Evolutionary conservation across 164 flowering plant species (phyloP).

Genomic region (Warburgia ugandensis): DNA sequence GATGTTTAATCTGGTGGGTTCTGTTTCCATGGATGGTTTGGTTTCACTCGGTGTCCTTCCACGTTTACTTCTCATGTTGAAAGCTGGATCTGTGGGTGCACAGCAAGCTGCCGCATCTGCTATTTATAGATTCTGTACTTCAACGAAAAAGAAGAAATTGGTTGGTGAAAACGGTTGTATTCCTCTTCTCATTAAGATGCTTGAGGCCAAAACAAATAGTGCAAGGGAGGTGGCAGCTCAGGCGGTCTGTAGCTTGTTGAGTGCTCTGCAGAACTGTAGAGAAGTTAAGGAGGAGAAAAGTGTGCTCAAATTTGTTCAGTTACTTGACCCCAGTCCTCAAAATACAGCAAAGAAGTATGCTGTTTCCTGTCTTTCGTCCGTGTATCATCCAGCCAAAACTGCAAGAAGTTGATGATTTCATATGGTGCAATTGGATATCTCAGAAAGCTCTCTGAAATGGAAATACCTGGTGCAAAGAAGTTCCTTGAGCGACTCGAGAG

Average conservation of each 20-base stretch:
- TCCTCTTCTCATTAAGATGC: constrained; percentile 62
- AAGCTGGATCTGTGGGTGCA: constrained; percentile 70
- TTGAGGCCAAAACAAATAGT: constrained; percentile 60
- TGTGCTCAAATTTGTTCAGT: constrained; percentile 69
- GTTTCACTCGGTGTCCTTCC: constrained; percentile 52
- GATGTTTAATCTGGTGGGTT: constrained; percentile 64
- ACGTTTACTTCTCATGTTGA: constrained; percentile 63
- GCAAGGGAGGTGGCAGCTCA: constrained; percentile 78
- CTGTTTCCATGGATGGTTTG: constrained; percentile 39
- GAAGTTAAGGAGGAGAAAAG: constrained; percentile 69
- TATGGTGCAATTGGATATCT: constrained; percentile 91
- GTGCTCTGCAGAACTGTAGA: constrained; percentile 43
- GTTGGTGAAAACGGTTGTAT: constrained; percentile 74
- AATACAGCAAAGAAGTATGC: constrained; percentile 89
- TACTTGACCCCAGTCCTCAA: constrained; percentile 74
- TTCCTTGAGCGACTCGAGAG: constrained; percentile 70
- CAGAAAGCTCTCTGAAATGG: constrained; percentile 82
- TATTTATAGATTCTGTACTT: constrained; percentile 47
- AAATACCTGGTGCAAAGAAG: constrained; percentile 72
- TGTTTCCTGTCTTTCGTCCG: constrained; percentile 44
- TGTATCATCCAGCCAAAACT: constrained; percentile 72
- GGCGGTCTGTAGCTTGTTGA: constrained; percentile 52
- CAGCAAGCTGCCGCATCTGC: constrained; percentile 77
- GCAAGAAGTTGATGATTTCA: constrained; percentile 80
- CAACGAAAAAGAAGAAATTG: constrained; percentile 54